phyloP scores from a whole-genome alignment of 192 early-diverging fungal genomes.

The Backusella circina region DNA sequence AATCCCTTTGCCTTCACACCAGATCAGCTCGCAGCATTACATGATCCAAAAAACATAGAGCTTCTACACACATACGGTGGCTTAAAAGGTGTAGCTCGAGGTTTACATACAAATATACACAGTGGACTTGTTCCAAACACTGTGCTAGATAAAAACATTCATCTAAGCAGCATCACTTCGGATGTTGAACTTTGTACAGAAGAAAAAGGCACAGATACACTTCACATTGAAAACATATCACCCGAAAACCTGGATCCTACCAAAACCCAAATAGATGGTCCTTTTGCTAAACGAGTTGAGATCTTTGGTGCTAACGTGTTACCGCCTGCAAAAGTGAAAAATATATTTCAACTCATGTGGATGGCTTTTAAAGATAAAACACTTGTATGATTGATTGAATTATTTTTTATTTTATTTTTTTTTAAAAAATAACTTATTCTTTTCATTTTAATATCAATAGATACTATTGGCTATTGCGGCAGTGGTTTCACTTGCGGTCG shows the following conservation, averaged over 20 bases:
- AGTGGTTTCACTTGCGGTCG: constrained; percentile 71
- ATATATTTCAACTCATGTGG: constrained; percentile 76
- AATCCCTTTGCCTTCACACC: constrained; percentile 56
- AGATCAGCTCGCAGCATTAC: constrained; percentile 41
- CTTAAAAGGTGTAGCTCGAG: constrained; percentile 43
- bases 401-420: not conserved
- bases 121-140: constrained; percentile 42
- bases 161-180: constrained; percentile 12
- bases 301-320: constrained; percentile 71
- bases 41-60: constrained; percentile 57
- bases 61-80: constrained; percentile 43
- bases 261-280: not conserved
- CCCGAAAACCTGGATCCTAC: not conserved
- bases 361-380: constrained; percentile 80
- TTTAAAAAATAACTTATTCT: not conserved
- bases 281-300: constrained; percentile 51
- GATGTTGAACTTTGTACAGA: not conserved
- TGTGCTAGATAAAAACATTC: constrained; percentile 31
- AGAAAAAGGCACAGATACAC: not conserved
- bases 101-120: constrained; percentile 43
- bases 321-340: constrained; percentile 64
- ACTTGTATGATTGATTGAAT: constrained; percentile 39
- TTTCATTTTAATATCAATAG: constrained; percentile 16
- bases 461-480: constrained; percentile 77
- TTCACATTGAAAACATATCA: not conserved